These are phyloP conservation scores for Polyporus arcularius DNA, from an alignment of 768 basidiomycete genomes.

Conservation along the genomic window DNA sequence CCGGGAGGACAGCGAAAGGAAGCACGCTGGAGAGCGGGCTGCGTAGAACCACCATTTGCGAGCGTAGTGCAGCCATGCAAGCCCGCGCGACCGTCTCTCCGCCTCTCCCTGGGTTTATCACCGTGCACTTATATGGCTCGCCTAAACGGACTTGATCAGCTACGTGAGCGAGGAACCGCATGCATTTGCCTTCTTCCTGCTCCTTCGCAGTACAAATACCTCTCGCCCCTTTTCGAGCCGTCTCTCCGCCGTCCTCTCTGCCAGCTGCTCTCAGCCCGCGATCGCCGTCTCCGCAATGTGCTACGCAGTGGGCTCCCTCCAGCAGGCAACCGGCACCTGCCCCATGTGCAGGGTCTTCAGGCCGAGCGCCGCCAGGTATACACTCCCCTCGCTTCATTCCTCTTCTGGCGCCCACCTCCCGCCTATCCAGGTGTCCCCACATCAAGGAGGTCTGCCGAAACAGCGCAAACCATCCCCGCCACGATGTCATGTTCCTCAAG, in stretches of 20 bases:
- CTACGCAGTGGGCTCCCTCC: slow-evolving; percentile 66
- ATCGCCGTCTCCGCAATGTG: slow-evolving; percentile 54
- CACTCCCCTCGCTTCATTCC: slow-evolving; percentile 13
- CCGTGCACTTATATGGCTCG: slow-evolving; percentile 30
- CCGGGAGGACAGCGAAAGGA: slow-evolving; percentile 30
- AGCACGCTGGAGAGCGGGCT: slow-evolving; percentile 22
- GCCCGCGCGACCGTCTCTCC: slow-evolving; percentile 20
- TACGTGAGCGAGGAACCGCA: slow-evolving; percentile 39
- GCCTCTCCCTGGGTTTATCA: slow-evolving; percentile 24
- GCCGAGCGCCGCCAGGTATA: slow-evolving; percentile 57
- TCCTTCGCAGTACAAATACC: slow-evolving; percentile 41
- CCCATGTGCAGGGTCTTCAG: slow-evolving; percentile 86
- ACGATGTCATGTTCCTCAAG: slow-evolving; percentile 77
- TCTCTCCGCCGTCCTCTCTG: slow-evolving; percentile 23
- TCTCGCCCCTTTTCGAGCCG: slow-evolving; percentile 35
- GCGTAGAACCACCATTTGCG: slow-evolving; percentile 24
- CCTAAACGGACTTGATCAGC: slow-evolving; percentile 42
- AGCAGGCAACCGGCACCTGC: slow-evolving; percentile 67
- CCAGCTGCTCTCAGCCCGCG: slow-evolving; percentile 20
- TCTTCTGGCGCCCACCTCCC: slow-evolving; percentile 27
- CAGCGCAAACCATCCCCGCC: slow-evolving; percentile 69
- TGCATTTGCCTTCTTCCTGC: slow-evolving; percentile 37
- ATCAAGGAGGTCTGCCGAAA: slow-evolving; percentile 75
- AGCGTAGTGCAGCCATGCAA: slow-evolving; percentile 20
- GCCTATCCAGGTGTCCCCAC: slow-evolving; percentile 67